Evolutionary conservation across 2,329 filamentous ascomycete species (phyloP).

Genomic region (Sarocladium oryzae): DNA sequence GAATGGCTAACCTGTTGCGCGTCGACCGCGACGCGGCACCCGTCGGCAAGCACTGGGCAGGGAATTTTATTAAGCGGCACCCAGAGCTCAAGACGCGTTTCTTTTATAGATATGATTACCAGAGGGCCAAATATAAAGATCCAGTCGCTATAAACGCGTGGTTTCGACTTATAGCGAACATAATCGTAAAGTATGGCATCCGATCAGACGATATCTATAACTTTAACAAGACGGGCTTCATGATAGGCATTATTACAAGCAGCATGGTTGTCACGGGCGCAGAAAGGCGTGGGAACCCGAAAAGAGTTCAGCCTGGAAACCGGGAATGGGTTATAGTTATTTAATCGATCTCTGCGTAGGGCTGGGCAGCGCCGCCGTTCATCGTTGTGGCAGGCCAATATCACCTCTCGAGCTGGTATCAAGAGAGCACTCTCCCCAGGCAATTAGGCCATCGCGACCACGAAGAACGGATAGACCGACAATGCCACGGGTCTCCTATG

Average conservation of each 20-base stretch:
- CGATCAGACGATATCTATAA: conserved; percentile 15
- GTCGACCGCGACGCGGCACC: conserved; percentile 4
- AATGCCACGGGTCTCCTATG: conserved; percentile 26
- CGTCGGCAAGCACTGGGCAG: conserved; percentile 9
- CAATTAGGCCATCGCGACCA: conserved; percentile 22
- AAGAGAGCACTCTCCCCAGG: conserved; percentile 17
- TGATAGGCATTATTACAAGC: conserved; percentile 13
- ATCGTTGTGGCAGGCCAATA: conserved; percentile 12
- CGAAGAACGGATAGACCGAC: conserved; percentile 26
- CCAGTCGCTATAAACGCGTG: conserved; percentile 12
- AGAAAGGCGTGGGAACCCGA: conserved; percentile 4
- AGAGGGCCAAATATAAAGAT: conserved; percentile 15
- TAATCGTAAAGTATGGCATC: conserved; percentile 12
- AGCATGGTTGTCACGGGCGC: conserved; percentile 7
- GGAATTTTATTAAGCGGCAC: too few relatives aligned
- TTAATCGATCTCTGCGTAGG: conserved; percentile 9
- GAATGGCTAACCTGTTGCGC: neutral
- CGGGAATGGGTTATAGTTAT: conserved; percentile 13
- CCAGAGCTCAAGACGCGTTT: conserved; percentile 10
- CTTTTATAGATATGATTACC: conserved; percentile 13
- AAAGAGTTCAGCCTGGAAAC: conserved; percentile 11
- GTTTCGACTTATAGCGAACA: conserved; percentile 13
- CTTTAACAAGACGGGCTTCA: conserved; percentile 17
- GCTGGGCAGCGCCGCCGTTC: conserved; percentile 10
- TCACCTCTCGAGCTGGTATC: conserved; percentile 14